Evolutionary conservation across 352 stramenopile genomes (phyloP).

Genomic region (Globisporangium polare): DNA sequence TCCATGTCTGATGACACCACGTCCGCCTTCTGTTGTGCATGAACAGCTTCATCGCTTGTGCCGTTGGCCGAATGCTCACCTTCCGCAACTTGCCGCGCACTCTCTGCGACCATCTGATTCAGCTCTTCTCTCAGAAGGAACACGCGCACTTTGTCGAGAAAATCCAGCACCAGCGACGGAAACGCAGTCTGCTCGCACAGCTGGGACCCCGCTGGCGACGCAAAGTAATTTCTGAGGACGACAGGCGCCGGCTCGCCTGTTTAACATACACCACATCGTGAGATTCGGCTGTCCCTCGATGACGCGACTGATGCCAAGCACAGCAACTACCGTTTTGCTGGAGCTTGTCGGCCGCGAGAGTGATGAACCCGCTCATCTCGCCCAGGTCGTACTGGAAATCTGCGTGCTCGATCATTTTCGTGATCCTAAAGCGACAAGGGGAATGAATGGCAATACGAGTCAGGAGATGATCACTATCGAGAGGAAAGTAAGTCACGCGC

Average conservation of each 20-base stretch:
- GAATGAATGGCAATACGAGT: background rate
- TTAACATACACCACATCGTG: background rate
- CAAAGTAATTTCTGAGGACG: constrained; percentile 51
- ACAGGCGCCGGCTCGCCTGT: constrained; percentile 34
- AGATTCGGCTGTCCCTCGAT: background rate
- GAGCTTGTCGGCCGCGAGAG: constrained; percentile 36
- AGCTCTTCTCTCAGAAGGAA: constrained; percentile 50
- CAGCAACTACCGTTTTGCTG: constrained; percentile 35
- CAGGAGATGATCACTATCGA: background rate
- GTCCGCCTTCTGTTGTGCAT: background rate
- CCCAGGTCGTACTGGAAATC: constrained; percentile 33
- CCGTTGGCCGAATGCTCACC: background rate
- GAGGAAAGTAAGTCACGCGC: no score
- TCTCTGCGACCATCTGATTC: constrained; percentile 13
- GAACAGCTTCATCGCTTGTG: no score
- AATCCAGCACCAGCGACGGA: constrained; percentile 62
- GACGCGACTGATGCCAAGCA: no score
- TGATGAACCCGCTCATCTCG: constrained; percentile 40
- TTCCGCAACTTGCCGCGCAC: background rate
- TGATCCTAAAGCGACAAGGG: constrained; percentile 30
- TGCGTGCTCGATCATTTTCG: constrained; percentile 34
- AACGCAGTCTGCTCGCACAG: constrained; percentile 74
- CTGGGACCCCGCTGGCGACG: constrained; percentile 25
- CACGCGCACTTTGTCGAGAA: constrained; percentile 48
- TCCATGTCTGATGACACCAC: constrained; percentile 22